A percentile compares a stretch with the other conserved stretches of the same genome.
phyloP scores from a whole-genome alignment of 2,329 filamentous ascomycete genomes.

The Coniochaeta sp. region DNA sequence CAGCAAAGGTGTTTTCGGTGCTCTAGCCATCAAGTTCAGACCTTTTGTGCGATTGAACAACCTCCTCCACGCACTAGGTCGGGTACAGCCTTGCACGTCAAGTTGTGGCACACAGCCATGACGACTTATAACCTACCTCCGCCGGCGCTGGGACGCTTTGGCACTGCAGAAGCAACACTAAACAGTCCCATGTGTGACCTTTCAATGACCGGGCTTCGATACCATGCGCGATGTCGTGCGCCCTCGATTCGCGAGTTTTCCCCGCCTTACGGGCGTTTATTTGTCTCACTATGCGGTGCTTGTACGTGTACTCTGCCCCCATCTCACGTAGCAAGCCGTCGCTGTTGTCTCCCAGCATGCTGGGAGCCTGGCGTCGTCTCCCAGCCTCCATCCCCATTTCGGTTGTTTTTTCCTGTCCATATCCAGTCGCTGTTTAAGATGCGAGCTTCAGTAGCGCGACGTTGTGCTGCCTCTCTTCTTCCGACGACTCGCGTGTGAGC shows the following conservation, averaged over 20 bases:
- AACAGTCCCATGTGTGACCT: neutral
- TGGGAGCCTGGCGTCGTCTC: neutral
- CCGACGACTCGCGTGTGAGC: neutral
- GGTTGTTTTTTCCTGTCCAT: neutral
- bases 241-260: neutral
- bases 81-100: neutral
- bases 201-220: neutral
- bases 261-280: neutral
- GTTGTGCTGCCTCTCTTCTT: neutral
- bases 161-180: neutral
- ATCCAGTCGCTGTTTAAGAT: no score
- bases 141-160: neutral
- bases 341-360: neutral
- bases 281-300: neutral
- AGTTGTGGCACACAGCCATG: neutral
- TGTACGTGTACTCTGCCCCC: neutral
- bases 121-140: neutral
- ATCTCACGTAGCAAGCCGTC: neutral
- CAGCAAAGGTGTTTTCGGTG: neutral
- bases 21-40: neutral
- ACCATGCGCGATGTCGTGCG: neutral
- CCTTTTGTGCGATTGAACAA: neutral
- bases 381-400: neutral
- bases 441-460: no score
- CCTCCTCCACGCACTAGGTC: neutral